Evolutionary conservation across 371 early-diverging fungal genomes (phyloP), one percentile per base, ranked within the genome.

Genomic region (Nematocida minor): DNA sequence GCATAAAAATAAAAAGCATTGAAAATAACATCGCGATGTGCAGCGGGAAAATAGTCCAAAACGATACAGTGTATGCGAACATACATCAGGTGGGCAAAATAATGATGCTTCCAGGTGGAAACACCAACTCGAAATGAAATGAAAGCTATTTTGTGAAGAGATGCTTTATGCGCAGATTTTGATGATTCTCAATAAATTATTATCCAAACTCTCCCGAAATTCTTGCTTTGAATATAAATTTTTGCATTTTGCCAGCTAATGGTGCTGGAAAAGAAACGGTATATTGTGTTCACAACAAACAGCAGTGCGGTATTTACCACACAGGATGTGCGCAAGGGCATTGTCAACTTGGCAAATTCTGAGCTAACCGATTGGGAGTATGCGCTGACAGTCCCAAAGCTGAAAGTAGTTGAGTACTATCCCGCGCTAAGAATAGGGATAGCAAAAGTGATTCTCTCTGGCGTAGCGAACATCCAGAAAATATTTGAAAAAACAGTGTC

Each of bases 11-110:
- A 6, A 29, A 74, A 9, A 48, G 36, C 27, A 53, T 74, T 18
- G n/a, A 53, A n/a, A 48, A 74, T 42, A 74, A 74, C 55, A 60
- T 34, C 18, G 77, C 66, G n/a, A 40, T 9, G n/a, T 74, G 77
- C 32, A 42, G 48, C 14, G 77, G 77, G 2, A 41, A 47, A 29
- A 60, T 74, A 16, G 51, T 74, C 6, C 77, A 74, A 48, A 53
- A 64, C 20, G n/a, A 48, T 11, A 36, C 4, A 63, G 66, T 74
- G 2, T 54, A 62, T 64, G 77, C 77, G 3, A 38, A 60, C 32
- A 40, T 64, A 20, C 14, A 34, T 7, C 77, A 74, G 36, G 48
- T 20, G 11, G 77, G 77, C 20, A 57, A 57, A 22, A 57, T 57
- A 27, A 36, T 57, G n/a, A n/a, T n/a, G n/a, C n/a, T n/a, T n/a